Base-by-base conservation (phyloP, 2,329 filamentous ascomycete species). In the Akanthomyces muscarius region DNA sequence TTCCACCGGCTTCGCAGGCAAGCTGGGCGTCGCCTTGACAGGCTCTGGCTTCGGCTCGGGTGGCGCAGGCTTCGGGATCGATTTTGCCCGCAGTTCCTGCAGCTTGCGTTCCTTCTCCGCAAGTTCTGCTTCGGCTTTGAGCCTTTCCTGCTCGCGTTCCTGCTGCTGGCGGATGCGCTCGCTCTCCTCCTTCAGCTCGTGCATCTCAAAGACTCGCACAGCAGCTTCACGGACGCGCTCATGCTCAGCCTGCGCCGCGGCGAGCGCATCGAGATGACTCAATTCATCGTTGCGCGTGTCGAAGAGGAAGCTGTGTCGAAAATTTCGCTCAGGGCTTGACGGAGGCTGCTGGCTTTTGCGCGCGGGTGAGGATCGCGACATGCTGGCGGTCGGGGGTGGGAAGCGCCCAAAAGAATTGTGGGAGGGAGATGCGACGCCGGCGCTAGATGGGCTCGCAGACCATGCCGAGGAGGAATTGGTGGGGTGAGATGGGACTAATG, bases 181-280 rank as follows among this genome's bases (percentile, higher is more conserved):
- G 64, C 79, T 75, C 65, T 82, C 76, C 65, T 80, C 74, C 58
- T 80, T 72, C 18, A 81, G 69, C 64, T 80, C 75, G 63, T 85
- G 77, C 47, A 82, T 72, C 64, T 81, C 74, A 62, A 77, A 81
- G 7, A 80, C 80, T 18, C 77, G 75, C 42, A 83, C 72, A 8
- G 83, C 83, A 36, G 75, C 75, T 61, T 81, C 75, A 33, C 82
- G 81, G 13, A 94, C 83, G 33, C 84, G 81, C 44, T 89, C 84
- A 72, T 92, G 90, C 69, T 89, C 84, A 16, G 80, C 80, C 55
- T 85, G 85, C 4, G 88, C 88, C 53, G 83, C 83, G 52, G 83
- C 84, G 18, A 94, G 81, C 16, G 89, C 88, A 68, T 86, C 83
- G 63, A 83, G 81, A 71, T 91, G 88, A 62, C 79, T 80, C 56